Percentiles rank a stretch among this genome's conserved stretches.
These are phyloP conservation scores for Tetrahymena thermophila DNA, from an alignment of 73 alveolate genomes.

Conservation along the genomic window DNA sequence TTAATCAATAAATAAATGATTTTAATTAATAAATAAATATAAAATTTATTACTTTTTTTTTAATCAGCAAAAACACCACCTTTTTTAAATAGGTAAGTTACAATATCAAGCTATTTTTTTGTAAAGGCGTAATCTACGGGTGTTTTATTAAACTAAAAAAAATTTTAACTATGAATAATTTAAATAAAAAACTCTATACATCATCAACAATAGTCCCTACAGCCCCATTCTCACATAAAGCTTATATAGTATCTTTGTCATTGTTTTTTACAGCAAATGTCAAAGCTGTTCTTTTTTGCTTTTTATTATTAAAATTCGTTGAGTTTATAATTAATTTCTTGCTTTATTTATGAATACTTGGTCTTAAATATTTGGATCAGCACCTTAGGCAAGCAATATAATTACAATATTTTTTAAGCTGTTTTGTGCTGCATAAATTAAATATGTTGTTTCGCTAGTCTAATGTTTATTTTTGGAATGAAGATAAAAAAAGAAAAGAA, in stretches of 20 bases:
- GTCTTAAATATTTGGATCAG: neutral
- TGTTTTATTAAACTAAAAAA: neutral
- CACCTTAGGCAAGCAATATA: neutral
- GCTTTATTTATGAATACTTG: neutral
- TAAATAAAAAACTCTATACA: neutral
- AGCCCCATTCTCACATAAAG: neutral
- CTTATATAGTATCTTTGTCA: neutral
- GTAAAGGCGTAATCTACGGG: neutral
- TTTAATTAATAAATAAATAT: neutral
- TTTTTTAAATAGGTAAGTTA: neutral
- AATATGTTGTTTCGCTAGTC: neutral
- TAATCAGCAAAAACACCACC: neutral
- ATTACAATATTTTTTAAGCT: neutral
- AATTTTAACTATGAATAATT: neutral
- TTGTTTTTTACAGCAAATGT: neutral
- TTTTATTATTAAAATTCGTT: neutral
- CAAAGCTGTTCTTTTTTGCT: neutral
- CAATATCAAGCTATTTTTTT: neutral
- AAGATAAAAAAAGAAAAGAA: neutral
- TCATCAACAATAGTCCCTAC: neutral
- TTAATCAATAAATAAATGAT: neutral
- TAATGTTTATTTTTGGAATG: neutral
- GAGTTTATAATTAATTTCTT: neutral
- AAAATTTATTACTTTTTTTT: neutral
- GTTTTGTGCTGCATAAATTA: neutral